Conservation (phyloP, 495 filamentous ascomycete genomes). For the Cryomyces antarcticus region DNA sequence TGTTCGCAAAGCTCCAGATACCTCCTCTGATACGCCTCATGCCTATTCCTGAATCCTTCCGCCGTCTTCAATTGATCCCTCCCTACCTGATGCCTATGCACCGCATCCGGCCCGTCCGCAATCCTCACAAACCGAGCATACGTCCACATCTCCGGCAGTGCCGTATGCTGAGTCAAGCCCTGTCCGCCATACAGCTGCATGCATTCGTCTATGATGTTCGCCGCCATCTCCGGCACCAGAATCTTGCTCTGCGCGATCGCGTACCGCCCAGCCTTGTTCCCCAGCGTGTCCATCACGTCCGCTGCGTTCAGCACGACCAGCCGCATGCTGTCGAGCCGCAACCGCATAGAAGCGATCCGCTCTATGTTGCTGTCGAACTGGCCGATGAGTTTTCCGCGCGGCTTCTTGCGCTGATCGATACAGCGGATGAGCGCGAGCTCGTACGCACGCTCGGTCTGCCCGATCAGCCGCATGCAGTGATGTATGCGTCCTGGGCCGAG, state of each 20-base stretch:
- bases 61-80: slow-evolving; percentile 24
- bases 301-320: slow-evolving; percentile 22
- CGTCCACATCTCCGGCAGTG: slow-evolving; percentile 23
- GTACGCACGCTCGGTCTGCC: slow-evolving; percentile 20
- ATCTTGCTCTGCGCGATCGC: slow-evolving; percentile 24
- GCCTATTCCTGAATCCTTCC: slow-evolving; percentile 12
- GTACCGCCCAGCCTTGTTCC: slow-evolving; percentile 20
- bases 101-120: slow-evolving; percentile 23
- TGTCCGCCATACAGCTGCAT: slow-evolving; percentile 25
- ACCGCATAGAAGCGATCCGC: slow-evolving; percentile 19
- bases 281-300: slow-evolving; percentile 19
- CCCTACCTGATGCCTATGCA: slow-evolving; percentile 23
- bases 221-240: slow-evolving; percentile 17
- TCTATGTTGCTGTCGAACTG: slow-evolving; percentile 24
- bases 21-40: slow-evolving; percentile 15
- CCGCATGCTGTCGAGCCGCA: slow-evolving; percentile 18
- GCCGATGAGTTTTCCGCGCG: slow-evolving; percentile 20
- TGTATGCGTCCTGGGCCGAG: slow-evolving; percentile 24
- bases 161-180: slow-evolving; percentile 22
- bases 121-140: slow-evolving; percentile 22
- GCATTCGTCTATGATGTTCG: slow-evolving; percentile 21
- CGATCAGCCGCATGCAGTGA: slow-evolving; percentile 24
- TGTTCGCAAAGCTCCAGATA: slow-evolving; percentile 17
- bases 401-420: slow-evolving; percentile 19
- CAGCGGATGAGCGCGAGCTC: slow-evolving; percentile 19